Evolutionary conservation across 495 filamentous ascomycete genomes (phyloP).

Genomic region (Aspergillus hancockii): DNA sequence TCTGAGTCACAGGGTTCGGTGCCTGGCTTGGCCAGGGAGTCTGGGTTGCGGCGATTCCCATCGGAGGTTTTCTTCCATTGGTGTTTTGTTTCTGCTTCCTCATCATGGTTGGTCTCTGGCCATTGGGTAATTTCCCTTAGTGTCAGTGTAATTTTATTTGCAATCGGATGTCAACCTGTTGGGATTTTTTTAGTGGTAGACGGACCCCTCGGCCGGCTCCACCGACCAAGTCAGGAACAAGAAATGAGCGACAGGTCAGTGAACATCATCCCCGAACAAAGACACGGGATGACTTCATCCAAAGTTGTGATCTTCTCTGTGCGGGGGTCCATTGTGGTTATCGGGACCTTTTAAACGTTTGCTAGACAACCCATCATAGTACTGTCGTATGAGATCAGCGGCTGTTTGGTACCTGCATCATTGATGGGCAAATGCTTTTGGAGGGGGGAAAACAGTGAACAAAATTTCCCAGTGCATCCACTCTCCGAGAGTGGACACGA

Average conservation of each 20-base stretch:
- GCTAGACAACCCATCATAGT: too few species aligned
- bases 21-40: conserved; percentile 4
- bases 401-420: too few species aligned
- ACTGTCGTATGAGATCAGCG: too few species aligned
- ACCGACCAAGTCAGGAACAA: conserved; percentile 23
- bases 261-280: conserved; percentile 15
- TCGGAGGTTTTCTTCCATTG: conserved; percentile 4
- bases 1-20: background rate
- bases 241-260: conserved; percentile 20
- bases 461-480: background rate
- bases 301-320: conserved; percentile 15
- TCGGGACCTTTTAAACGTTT: background rate
- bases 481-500: background rate
- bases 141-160: conserved; percentile 7
- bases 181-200: background rate
- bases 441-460: background rate
- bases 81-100: conserved; percentile 4
- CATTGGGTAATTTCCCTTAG: conserved; percentile 5
- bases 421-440: background rate
- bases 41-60: conserved; percentile 1
- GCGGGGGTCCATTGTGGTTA: conserved; percentile 8
- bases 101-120: conserved; percentile 4
- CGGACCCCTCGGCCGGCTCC: conserved; percentile 4
- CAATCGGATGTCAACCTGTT: background rate
- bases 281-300: conserved; percentile 25